Conservation (phyloP, 306 rosid species). For the Canavalia gladiata region DNA sequence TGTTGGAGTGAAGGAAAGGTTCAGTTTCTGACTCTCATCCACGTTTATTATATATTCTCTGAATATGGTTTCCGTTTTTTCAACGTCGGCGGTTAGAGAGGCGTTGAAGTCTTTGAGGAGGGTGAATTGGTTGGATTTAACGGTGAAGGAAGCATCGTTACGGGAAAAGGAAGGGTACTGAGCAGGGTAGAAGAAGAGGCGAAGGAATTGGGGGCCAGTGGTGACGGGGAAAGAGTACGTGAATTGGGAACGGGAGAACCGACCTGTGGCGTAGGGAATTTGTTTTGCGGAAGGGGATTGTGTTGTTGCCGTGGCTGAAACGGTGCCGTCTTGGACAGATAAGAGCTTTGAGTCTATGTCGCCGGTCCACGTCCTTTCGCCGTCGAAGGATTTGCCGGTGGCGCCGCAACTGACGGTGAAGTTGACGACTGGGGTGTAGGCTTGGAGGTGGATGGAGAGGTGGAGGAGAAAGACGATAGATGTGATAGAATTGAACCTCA, state of each 20-base stretch:
- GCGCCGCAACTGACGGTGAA: conserved; percentile 57
- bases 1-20: conserved; percentile 57
- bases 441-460: conserved; percentile 13
- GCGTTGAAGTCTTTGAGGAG: conserved; percentile 58
- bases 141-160: conserved; percentile 47
- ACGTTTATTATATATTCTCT: conserved; percentile 62
- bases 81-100: conserved; percentile 38
- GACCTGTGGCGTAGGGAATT: conserved; percentile 43
- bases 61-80: neutral
- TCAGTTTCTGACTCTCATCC: conserved; percentile 39
- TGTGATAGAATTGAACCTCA: conserved; percentile 16
- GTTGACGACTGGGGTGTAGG: conserved; percentile 43
- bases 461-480: neutral
- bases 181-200: conserved; percentile 56
- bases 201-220: conserved; percentile 52
- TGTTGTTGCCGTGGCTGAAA: neutral
- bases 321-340: neutral
- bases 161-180: conserved; percentile 35
- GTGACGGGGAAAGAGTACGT: conserved; percentile 58
- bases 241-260: conserved; percentile 55
- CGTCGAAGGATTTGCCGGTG: conserved; percentile 42
- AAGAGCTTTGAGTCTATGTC: conserved; percentile 49
- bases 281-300: conserved; percentile 24
- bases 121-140: conserved; percentile 41
- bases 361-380: conserved; percentile 47